Conservation (phyloP, 148 eudicot species). For the Chenopodium formosanum region DNA sequence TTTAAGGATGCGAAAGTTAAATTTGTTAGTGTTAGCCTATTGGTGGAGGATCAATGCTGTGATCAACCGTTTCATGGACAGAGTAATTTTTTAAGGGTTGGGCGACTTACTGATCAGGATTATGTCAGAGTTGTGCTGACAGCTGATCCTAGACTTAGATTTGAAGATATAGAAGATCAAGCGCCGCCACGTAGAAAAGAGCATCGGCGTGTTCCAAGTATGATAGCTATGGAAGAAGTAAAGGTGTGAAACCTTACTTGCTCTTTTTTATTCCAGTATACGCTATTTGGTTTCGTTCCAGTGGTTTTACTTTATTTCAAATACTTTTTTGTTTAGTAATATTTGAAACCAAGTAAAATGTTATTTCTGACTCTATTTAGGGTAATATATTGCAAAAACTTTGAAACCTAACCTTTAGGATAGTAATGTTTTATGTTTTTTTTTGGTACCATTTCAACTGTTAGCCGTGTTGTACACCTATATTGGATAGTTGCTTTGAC, state of each 20-base stretch:
- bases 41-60: conserved; percentile 57
- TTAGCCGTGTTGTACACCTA: too few relatives aligned
- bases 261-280: background rate
- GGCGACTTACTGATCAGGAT: conserved; percentile 50
- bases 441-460: too few relatives aligned
- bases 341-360: too few relatives aligned
- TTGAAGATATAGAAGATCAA: conserved; percentile 89
- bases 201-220: conserved; percentile 99
- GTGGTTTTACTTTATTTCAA: background rate
- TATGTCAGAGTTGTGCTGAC: conserved; percentile 83
- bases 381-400: too few relatives aligned
- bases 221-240: conserved; percentile 96
- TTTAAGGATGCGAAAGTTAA: conserved; percentile 83
- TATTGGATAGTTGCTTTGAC: too few relatives aligned
- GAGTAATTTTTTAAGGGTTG: conserved; percentile 36
- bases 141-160: conserved; percentile 81
- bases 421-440: too few relatives aligned
- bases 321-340: too few relatives aligned
- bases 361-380: too few relatives aligned
- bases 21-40: conserved; percentile 71
- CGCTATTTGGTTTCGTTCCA: background rate
- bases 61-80: conserved; percentile 42
- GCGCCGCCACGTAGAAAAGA: conserved; percentile 77
- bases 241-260: conserved; percentile 48
- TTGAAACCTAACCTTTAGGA: too few relatives aligned